These are phyloP conservation scores for Marchantia paleacea DNA, from an alignment of 225 moss, liverwort and hornwort species.

Conservation along the genomic window DNA sequence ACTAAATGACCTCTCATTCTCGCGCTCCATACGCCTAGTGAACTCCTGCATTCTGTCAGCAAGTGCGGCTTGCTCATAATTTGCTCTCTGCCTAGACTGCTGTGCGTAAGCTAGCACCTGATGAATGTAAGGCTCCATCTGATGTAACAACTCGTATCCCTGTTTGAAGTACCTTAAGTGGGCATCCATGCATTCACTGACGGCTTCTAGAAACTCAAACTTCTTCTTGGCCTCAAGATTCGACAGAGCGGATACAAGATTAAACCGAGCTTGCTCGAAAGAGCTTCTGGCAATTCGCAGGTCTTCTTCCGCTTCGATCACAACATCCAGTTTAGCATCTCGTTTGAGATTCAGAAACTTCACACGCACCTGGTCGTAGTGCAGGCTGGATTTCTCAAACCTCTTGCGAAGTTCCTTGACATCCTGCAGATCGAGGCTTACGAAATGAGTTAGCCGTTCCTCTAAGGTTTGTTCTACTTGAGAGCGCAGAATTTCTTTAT, in stretches of 20 bases:
- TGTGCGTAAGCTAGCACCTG: slow-evolving; percentile 96
- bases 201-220: slow-evolving; percentile 96
- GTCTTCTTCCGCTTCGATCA: slow-evolving; percentile 91
- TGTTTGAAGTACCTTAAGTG: slow-evolving; percentile 96
- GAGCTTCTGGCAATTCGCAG: slow-evolving; percentile 80
- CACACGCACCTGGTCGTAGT: slow-evolving; percentile 91
- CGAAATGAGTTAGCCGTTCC: slow-evolving; percentile 93
- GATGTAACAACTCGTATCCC: slow-evolving; percentile 91
- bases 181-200: slow-evolving; percentile 94
- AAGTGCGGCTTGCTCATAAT: slow-evolving; percentile 93
- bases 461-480: slow-evolving; percentile 97
- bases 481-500: slow-evolving; percentile 90
- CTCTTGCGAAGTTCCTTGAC: slow-evolving; percentile 90
- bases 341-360: slow-evolving; percentile 80
- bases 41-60: slow-evolving; percentile 99
- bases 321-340: slow-evolving; percentile 86
- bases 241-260: slow-evolving; percentile 88
- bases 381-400: slow-evolving; percentile 86
- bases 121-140: slow-evolving; percentile 98
- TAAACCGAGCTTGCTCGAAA: slow-evolving; percentile 92
- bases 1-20: slow-evolving; percentile 79
- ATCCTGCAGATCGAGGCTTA: slow-evolving; percentile 86
- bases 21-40: slow-evolving; percentile 85
- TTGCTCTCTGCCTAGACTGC: slow-evolving; percentile 90
- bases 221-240: slow-evolving; percentile 96